Conservation (phyloP, 345 rosid species). For the Hypericum perforatum region DNA sequence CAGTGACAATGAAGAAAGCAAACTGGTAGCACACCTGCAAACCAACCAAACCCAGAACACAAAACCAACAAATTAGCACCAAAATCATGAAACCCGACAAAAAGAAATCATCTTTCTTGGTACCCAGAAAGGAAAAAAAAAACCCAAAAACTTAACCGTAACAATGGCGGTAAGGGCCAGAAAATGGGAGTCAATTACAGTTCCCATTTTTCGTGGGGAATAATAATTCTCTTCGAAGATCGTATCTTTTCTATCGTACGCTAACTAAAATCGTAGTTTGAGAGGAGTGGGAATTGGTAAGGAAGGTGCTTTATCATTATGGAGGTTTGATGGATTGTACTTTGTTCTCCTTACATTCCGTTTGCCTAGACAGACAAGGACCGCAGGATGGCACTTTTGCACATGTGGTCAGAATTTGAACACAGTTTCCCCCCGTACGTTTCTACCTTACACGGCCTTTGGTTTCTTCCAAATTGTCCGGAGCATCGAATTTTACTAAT, state of each 20-base stretch:
- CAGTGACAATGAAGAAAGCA: constrained; percentile 66
- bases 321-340: too few species aligned
- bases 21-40: constrained; percentile 68
- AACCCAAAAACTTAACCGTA: constrained; percentile 28
- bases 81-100: not conserved
- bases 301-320: not conserved
- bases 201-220: constrained; percentile 42
- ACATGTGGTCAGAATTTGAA: too few species aligned
- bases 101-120: not conserved
- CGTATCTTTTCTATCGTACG: too few species aligned
- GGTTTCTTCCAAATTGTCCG: too few species aligned
- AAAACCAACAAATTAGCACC: not conserved
- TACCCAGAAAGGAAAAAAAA: not conserved
- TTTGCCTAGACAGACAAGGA: too few species aligned
- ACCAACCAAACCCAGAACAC: not conserved
- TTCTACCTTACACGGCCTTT: too few species aligned
- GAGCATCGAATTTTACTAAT: too few species aligned
- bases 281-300: not conserved
- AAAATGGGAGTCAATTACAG: constrained; percentile 72
- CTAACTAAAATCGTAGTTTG: too few species aligned
- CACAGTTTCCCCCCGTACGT: too few species aligned
- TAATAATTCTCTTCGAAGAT: not conserved
- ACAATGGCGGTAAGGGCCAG: constrained; percentile 59
- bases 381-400: too few species aligned
- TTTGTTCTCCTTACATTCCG: too few species aligned